These are phyloP conservation scores for Lachnellula cervina DNA, from an alignment of 2,329 filamentous ascomycete genomes.

Conservation along the genomic window DNA sequence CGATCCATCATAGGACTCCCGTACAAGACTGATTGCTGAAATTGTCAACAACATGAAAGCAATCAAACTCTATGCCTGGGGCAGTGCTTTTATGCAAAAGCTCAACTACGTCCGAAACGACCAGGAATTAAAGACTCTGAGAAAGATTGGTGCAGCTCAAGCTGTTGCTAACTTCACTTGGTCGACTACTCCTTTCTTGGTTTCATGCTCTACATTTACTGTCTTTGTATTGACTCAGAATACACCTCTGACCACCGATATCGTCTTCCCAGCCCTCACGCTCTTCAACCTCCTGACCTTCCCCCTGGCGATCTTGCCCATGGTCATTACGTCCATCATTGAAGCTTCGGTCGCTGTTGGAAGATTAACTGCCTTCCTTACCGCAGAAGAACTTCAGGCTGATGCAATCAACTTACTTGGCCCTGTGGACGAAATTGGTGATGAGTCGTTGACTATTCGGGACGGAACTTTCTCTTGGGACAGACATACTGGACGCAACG, in stretches of 20 bases:
- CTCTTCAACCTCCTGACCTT: conserved; percentile 96
- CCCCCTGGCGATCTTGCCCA: conserved; percentile 86
- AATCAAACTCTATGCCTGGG: conserved; percentile 98
- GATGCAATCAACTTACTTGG: conserved; percentile 72
- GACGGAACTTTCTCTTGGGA: conserved; percentile 95
- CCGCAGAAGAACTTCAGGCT: conserved; percentile 81
- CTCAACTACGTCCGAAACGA: conserved; percentile 96
- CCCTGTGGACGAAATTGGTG: conserved; percentile 68
- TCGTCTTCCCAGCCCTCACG: conserved; percentile 89
- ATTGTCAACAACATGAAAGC: conserved; percentile 99
- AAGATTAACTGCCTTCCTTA: conserved; percentile 79
- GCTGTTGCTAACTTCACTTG: conserved; percentile 96
- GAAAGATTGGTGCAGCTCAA: conserved; percentile 92
- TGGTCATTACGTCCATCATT: conserved; percentile 96
- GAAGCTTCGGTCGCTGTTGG: conserved; percentile 91
- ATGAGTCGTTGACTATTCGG: conserved; percentile 78
- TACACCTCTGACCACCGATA: conserved; percentile 80
- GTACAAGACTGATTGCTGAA: conserved; percentile 90
- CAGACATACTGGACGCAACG: conserved; percentile 66
- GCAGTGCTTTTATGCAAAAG: conserved; percentile 94
- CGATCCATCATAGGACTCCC: conserved; percentile 52
- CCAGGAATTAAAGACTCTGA: conserved; percentile 86
- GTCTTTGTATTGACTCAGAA: conserved; percentile 86
- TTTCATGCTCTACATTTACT: conserved; percentile 93
- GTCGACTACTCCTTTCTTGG: conserved; percentile 95